Percentiles rank a stretch among this genome's conserved stretches.
These are phyloP conservation scores for Claviceps monticola DNA, from an alignment of 2,329 filamentous ascomycete species.

Conservation along the genomic window DNA sequence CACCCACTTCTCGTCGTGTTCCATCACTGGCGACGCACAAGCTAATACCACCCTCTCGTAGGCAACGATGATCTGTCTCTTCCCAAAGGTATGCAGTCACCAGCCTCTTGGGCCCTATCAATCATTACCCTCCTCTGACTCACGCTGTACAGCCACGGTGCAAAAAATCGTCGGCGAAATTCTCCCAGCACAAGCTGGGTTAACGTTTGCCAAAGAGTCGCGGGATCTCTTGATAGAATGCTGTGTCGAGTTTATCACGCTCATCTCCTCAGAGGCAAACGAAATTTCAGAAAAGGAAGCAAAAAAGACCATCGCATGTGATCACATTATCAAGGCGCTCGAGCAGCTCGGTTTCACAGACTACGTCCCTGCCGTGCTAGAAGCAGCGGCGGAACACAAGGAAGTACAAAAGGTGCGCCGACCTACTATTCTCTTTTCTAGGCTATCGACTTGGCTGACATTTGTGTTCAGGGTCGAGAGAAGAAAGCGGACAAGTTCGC, in stretches of 20 bases:
- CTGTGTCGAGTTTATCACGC: conserved; percentile 97
- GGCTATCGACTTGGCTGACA: background rate
- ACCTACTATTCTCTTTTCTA: conserved; percentile 25
- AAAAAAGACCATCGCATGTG: conserved; percentile 97
- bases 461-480: conserved; percentile 57
- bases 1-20: background rate
- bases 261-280: conserved; percentile 97
- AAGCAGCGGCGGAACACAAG: conserved; percentile 83
- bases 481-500: conserved; percentile 97
- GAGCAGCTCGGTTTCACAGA: conserved; percentile 86
- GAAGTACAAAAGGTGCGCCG: conserved; percentile 69
- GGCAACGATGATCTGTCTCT: conserved; percentile 50
- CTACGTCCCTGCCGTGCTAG: conserved; percentile 77
- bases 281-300: conserved; percentile 98
- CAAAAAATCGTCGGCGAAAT: conserved; percentile 90
- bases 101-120: no score
- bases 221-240: conserved; percentile 94
- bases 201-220: conserved; percentile 88
- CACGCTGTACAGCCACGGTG: conserved; percentile 42
- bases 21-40: background rate
- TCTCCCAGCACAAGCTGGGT: conserved; percentile 56
- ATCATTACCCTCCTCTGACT: conserved; percentile 3
- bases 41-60: conserved; percentile 24
- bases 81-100: conserved; percentile 37
- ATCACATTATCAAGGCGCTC: conserved; percentile 91